Base-by-base conservation (phyloP, 106 monocot genomes). In the Acorus calamus region DNA sequence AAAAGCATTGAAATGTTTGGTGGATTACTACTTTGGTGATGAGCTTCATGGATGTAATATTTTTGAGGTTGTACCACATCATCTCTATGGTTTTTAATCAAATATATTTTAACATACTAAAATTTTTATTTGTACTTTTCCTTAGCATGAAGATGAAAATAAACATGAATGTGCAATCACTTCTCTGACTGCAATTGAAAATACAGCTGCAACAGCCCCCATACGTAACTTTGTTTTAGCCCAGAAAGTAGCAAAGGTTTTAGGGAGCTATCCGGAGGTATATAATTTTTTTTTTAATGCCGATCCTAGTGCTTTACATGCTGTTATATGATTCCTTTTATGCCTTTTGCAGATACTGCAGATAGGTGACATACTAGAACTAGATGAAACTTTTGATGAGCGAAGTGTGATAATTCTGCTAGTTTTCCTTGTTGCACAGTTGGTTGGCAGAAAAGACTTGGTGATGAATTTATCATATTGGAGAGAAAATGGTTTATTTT, bases 191-290 rank as follows among this genome's bases (percentile, higher is more conserved):
- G 51, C 56, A 67, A 6, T 48, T 45, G 65, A 10, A 42, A 11
- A 55, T 50, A 3, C 56, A 47, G 8, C 28, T 59, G 51, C 65
- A 46, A 3, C 56, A 47, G 8, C 28, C 53, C 47, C 65, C 28
- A 44, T 54, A 60, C 49, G 63, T 67, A 73, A 58, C 6, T 53
- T 66, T 66, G 49, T 62, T 12, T 69, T 55, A 46, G 52, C 66
- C 42, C 76, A 73, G 42, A 56, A 14, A 8, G 62, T 85, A 2
- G 11, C 45, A 8, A 41, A 62, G 52, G 55, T 67, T 14, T 54
- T 69, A 0, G 69, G 76, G 50, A 72, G 68, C 50, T 53, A 72
- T 62, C 75, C 67, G 66, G 69, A 76, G 78, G 86, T 82, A 73
- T 73, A 8, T 49, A 50, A 14, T 57, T 9, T 47, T 60, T n/a